Base-by-base conservation (phyloP, 768 basidiomycete species). In the Fomitopsis serialis region DNA sequence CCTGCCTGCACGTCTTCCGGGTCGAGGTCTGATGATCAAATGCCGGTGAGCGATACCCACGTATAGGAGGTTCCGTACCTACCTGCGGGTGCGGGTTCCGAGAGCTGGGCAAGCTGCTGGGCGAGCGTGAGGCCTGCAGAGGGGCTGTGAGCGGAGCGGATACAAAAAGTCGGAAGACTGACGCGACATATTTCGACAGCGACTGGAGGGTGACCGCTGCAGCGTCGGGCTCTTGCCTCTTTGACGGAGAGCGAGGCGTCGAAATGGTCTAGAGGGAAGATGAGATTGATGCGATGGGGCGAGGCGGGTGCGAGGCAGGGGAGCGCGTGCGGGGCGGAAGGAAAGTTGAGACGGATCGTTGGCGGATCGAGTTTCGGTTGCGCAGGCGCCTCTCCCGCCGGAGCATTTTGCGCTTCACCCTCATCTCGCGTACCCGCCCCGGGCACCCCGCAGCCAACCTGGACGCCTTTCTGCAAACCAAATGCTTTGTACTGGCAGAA, bases 51-150 rank as follows among this genome's bases (percentile, higher is more conserved):
- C 47, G 47, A 50, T 45, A 50, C 19, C 29, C 35, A 48, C 50
- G 46, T 54, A 55, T 60, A 52, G 40, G 54, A 8, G 45, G 34
- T 35, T 44, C 37, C 37, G 19, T 24, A 70, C 78, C 55, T 63
- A 87, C 92, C 89, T 35, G 74, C 69, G 46, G 88, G 88, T 11
- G 83, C 78, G 21, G 84, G 71, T 48, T 89, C 81, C 45, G 89
- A 79, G 23, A 98, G 80, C 63, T 87, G 79, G 35, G 86, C 87
- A 40, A 97, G 81, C 64, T 96, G 92, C 65, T 95, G 80, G 2
- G 82, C 84, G 23, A 90, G 77, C 2, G 87, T 82, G 34, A 86
- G 66, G 25, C 78, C 76, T 77, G 55, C 6, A 15, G n/a, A 34
- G 3, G 24, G 13, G 40, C 37, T 15, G 43, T 52, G 19, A 45